These are phyloP conservation scores for Erodium texanum DNA, from an alignment of 441 rosid genomes.

Conservation along the genomic window DNA sequence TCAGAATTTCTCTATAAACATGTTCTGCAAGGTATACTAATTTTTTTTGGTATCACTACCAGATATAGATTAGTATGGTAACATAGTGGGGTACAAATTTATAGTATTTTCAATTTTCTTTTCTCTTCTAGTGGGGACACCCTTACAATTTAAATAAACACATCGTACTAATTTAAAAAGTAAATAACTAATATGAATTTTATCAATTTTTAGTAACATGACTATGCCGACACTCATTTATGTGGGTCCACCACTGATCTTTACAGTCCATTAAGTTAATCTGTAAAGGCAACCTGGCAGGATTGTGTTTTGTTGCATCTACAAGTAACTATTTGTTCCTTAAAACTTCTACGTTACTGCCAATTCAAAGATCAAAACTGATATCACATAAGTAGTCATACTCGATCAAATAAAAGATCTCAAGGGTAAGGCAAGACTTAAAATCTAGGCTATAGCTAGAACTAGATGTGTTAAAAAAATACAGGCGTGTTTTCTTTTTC, in stretches of 20 bases:
- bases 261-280: background rate
- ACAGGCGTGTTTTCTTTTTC: too few species aligned
- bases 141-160: background rate
- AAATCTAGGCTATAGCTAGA: background rate
- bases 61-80: background rate
- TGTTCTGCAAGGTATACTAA: slow-evolving; percentile 84
- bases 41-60: background rate
- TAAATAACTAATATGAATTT: too few species aligned
- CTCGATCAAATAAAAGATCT: background rate
- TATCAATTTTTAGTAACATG: too few species aligned
- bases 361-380: background rate
- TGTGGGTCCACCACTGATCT: background rate
- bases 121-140: background rate
- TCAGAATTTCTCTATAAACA: slow-evolving; percentile 85
- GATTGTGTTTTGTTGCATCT: too few species aligned
- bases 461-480: too few species aligned
- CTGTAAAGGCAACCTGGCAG: background rate
- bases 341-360: background rate
- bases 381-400: background rate
- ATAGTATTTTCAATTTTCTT: too few species aligned
- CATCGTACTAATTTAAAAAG: too few species aligned
- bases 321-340: background rate
- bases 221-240: background rate
- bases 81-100: background rate
- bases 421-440: background rate